Base-by-base conservation (phyloP, 345 rosid species). In the Salix caprea region DNA sequence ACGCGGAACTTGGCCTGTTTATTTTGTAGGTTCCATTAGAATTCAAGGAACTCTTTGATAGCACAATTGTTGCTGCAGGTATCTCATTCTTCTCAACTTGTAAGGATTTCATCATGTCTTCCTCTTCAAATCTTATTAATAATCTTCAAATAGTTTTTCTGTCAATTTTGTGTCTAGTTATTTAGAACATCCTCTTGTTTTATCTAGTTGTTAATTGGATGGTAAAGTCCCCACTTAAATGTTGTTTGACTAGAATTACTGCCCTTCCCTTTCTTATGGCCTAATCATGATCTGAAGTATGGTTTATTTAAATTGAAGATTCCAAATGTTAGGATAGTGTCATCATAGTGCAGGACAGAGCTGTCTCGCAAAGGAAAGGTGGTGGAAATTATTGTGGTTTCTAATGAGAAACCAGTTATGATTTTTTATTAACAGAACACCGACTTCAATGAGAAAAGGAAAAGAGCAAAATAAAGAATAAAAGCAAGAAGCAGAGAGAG, bases 1-100 rank as follows among this genome's bases (percentile, higher is more conserved):
- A 74, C 9, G 9, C 72, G 40, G 52, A 77, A 64, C 28, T 69
- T 73, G 37, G 65, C 67, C 19, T 77, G 64, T 77, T 71, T 54
- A 39, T 87, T 69, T 84, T 44, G 82, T 84, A 95, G 99, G 99
- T 91, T 81, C 98, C 99, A 9, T 80, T 74, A 67, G 99, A 95
- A 80, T 93, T 93, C 86, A 90, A 83, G 88, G 99, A 93, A 81
- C 87, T 87, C 67, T 85, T 90, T 73, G 99, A 93, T 84, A 84
- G 91, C 83, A 87, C 97, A 69, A 88, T 95, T 78, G 91, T 90
- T 85, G 92, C 92, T 72, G 92, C 99, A 62, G n/a, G 78, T 87
- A 54, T 93, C 97, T 70, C 96, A 93, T 86, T 85, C 85, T 72
- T 89, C 88, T 37, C 88, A 89, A 86, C 96, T 90, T 80, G 99